Conservation (phyloP, 2,329 filamentous ascomycete species). For the Scedosporium aurantiacum region DNA sequence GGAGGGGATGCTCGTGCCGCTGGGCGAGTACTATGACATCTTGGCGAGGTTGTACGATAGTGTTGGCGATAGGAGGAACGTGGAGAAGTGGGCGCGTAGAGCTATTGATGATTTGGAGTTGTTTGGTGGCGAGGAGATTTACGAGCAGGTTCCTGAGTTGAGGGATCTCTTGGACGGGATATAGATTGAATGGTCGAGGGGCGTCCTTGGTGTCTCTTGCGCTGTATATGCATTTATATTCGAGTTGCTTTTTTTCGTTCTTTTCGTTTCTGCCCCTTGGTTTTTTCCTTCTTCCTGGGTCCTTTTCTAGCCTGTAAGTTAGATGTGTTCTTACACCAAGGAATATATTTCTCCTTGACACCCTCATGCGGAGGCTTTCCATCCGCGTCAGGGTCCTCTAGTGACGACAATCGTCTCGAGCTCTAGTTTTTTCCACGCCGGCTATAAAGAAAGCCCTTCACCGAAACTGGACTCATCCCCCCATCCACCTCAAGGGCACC, state of each 20-base stretch:
- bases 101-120: constrained; percentile 4
- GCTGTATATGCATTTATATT: neutral
- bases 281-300: neutral
- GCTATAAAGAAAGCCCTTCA: too few species aligned
- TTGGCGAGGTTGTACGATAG: constrained; percentile 11
- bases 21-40: constrained; percentile 18
- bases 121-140: constrained; percentile 2
- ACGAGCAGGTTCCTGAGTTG: constrained; percentile 4
- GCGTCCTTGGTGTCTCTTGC: neutral
- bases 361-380: neutral
- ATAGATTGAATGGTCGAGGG: neutral
- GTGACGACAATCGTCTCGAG: neutral
- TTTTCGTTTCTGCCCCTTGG: too few species aligned
- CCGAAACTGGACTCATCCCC: too few species aligned
- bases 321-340: neutral
- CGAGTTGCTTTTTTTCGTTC: neutral
- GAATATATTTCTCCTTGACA: neutral
- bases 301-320: neutral
- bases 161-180: neutral
- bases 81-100: neutral
- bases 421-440: neutral
- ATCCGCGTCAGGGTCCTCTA: neutral
- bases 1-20: constrained; percentile 16
- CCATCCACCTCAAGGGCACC: neutral
- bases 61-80: neutral